Evolutionary conservation across 257 asterid species (phyloP), one percentile per base, ranked within the genome.

Genomic region (Nicotiana sylvestris): DNA sequence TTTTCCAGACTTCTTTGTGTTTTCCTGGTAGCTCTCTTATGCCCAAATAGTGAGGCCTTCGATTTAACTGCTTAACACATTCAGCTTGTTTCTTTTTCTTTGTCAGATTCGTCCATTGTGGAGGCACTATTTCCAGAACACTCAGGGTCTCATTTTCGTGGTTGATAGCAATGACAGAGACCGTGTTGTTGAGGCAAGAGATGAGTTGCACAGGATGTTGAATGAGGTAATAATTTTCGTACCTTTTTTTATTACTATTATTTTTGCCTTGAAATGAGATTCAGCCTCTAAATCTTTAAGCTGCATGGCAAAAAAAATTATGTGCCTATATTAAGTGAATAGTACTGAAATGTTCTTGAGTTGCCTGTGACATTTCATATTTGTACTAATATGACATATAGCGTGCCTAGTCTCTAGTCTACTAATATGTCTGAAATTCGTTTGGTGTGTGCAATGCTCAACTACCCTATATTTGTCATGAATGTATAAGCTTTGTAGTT

Each of bases 171-270:
- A 70, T 70, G 78, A 70, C 35, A 70, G 58, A 70, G 78, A 70
- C 56, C 78, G 78, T 11, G 78, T 70, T 70, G 78, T 70, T 32
- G 78, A 70, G 58, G 78, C 78, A 70, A 43, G 78, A 70, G 78
- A 70, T 43, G 78, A 70, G 58, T 70, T 70, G 78, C 78, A 70
- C 25, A 70, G 78, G 21, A 70, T 70, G 78, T 70, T 70, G 27
- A 70, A 70, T 70, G 78, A 70, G 78, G 78, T 70, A 70, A 43
- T 43, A 39, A 11, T 39, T 70, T 33, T 39, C 58, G 3, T 18
- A 39, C 78, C 33, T 9, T n/a, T 69, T 69, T 39, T 69, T 12
- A 37, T 27, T 27, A 33, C 37, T 68, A 9, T 35, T 37, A 16
- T 17, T 2, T 46, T 37, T 39, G 5, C 17, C n/a, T 2, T 17